phyloP scores from a whole-genome alignment of 179 eudicot species.

The Silene coronaria region DNA sequence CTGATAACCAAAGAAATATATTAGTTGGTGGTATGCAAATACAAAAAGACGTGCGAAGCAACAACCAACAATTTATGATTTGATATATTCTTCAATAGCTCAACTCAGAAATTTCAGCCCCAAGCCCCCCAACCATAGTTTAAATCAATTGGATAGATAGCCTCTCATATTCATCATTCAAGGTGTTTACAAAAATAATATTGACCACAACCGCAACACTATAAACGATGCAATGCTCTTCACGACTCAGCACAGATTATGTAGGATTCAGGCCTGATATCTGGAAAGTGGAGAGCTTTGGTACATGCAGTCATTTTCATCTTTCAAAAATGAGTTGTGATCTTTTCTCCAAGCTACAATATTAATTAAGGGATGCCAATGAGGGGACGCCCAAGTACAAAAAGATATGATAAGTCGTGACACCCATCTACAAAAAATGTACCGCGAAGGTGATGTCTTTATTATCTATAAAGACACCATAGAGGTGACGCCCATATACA shows the following conservation, averaged over 20 bases:
- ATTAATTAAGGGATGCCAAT: neutral
- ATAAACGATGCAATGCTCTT: neutral
- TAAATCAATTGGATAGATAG: neutral
- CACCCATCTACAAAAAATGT: neutral
- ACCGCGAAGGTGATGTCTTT: neutral
- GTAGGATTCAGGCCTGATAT: neutral
- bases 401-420: neutral
- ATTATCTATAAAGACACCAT: neutral
- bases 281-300: neutral
- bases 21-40: slow-evolving; percentile 16
- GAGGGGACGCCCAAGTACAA: neutral
- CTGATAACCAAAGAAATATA: slow-evolving; percentile 33
- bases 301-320: neutral
- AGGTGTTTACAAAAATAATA: neutral
- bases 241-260: neutral
- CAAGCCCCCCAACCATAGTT: neutral
- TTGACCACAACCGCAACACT: neutral
- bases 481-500: neutral
- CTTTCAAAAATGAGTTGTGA: neutral
- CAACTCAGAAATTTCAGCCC: neutral
- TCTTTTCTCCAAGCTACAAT: neutral
- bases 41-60: neutral
- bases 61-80: neutral
- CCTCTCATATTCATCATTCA: neutral
- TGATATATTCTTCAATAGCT: neutral